These are phyloP conservation scores for Thalassiosira mediterranea DNA, from an alignment of 352 stramenopile species.

Conservation along the genomic window DNA sequence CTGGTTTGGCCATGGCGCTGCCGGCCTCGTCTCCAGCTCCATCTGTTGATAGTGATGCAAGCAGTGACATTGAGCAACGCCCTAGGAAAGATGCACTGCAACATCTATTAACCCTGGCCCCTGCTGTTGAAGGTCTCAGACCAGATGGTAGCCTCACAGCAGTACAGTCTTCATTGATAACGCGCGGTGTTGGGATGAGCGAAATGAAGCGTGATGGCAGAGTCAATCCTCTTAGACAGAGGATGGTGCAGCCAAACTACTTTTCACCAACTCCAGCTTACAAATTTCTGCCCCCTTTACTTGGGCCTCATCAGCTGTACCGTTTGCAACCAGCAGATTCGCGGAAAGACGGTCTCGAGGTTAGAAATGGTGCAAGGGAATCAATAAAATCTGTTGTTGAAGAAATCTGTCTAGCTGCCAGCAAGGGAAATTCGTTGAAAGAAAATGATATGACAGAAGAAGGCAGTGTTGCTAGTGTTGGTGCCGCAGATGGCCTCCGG, in stretches of 20 bases:
- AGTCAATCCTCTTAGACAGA: conserved; percentile 28
- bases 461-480: too few relatives aligned
- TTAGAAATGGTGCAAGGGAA: conserved; percentile 3
- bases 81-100: conserved; percentile 28
- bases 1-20: too few relatives aligned
- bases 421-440: too few relatives aligned
- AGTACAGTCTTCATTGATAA: conserved; percentile 57
- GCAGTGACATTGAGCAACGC: conserved; percentile 30
- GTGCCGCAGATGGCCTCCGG: too few relatives aligned
- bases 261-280: conserved; percentile 19
- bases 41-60: conserved; percentile 46
- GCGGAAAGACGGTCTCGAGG: conserved; percentile 7
- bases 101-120: conserved; percentile 36
- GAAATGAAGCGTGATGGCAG: conserved; percentile 38
- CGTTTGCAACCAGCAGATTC: conserved; percentile 17
- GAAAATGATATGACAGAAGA: too few relatives aligned
- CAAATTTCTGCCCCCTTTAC: conserved; percentile 34
- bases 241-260: conserved; percentile 33
- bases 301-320: conserved; percentile 21
- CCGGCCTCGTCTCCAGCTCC: conserved; percentile 27
- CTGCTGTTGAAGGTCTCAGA: conserved; percentile 41
- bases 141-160: conserved; percentile 32
- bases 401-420: conserved; percentile 25
- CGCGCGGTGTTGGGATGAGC: conserved; percentile 55
- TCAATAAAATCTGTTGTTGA: conserved; percentile 30